A percentile compares a stretch with the other conserved stretches of the same genome.
Conservation (phyloP, 768 basidiomycete species). For the Russula sp. region DNA sequence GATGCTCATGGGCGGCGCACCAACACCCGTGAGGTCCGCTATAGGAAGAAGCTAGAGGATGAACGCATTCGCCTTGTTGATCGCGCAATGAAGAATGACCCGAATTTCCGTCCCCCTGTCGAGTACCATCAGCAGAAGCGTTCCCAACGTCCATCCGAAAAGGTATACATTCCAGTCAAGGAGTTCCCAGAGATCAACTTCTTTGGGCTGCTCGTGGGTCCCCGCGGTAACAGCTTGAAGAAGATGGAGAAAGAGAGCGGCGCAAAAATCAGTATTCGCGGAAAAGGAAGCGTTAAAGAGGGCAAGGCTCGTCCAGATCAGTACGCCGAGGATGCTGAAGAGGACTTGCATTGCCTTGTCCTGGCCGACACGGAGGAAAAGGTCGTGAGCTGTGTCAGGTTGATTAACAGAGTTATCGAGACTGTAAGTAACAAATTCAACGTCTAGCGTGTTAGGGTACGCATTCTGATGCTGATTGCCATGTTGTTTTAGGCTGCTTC, state of each 20-base stretch:
- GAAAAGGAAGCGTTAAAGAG: slow-evolving; percentile 98
- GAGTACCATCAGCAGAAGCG: slow-evolving; percentile 96
- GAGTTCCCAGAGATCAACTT: slow-evolving; percentile 99
- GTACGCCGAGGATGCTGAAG: slow-evolving; percentile 94
- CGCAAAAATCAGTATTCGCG: slow-evolving; percentile 97
- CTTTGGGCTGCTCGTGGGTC: slow-evolving; percentile 96
- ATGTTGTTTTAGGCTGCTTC: slow-evolving; percentile 76
- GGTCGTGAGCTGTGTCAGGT: slow-evolving; percentile 83
- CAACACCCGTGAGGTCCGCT: slow-evolving; percentile 97
- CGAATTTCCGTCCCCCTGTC: slow-evolving; percentile 94
- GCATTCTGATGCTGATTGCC: slow-evolving; percentile 13
- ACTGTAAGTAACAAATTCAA: slow-evolving; percentile 60
- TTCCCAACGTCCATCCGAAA: slow-evolving; percentile 89
- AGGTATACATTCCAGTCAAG: slow-evolving; percentile 99
- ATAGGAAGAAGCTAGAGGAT: slow-evolving; percentile 92
- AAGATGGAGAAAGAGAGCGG: slow-evolving; percentile 99
- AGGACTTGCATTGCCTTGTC: slow-evolving; percentile 97
- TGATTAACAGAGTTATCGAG: slow-evolving; percentile 98
- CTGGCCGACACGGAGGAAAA: slow-evolving; percentile 91
- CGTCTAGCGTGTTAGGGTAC: too few species aligned
- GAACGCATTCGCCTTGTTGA: slow-evolving; percentile 93
- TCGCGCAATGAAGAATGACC: slow-evolving; percentile 95
- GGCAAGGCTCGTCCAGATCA: slow-evolving; percentile 95
- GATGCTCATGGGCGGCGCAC: slow-evolving; percentile 97
- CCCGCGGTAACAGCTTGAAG: slow-evolving; percentile 98